These are phyloP conservation scores for Verticillium dahliae DNA, from an alignment of 2,329 filamentous ascomycete genomes.

Conservation along the genomic window DNA sequence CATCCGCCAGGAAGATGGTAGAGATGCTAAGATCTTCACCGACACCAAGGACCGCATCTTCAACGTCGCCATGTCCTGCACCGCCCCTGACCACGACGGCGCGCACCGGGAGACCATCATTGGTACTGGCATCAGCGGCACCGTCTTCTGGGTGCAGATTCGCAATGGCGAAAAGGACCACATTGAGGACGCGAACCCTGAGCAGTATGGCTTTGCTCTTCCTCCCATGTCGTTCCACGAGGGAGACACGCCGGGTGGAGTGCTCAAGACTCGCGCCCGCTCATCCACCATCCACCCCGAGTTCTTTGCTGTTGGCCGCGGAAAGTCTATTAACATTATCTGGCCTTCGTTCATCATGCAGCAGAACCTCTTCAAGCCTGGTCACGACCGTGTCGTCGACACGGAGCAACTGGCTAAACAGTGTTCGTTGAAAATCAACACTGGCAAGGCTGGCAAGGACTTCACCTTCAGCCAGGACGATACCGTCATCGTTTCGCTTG, in stretches of 20 bases:
- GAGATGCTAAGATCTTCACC: conserved; percentile 86
- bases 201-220: conserved; percentile 81
- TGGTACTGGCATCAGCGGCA: conserved; percentile 87
- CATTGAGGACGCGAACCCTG: conserved; percentile 70
- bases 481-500: conserved; percentile 85
- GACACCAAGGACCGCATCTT: conserved; percentile 91
- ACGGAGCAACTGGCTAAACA: conserved; percentile 83
- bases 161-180: conserved; percentile 71
- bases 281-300: conserved; percentile 84
- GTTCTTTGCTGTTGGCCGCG: conserved; percentile 90
- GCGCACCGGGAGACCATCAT: conserved; percentile 74
- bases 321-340: conserved; percentile 92
- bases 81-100: conserved; percentile 46
- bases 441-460: conserved; percentile 96
- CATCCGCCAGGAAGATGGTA: conserved; percentile 89
- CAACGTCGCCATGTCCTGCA: conserved; percentile 78
- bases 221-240: conserved; percentile 81
- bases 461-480: conserved; percentile 98
- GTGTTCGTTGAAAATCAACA: conserved; percentile 87
- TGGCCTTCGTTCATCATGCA: conserved; percentile 59
- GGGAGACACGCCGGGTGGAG: conserved; percentile 83
- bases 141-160: conserved; percentile 91
- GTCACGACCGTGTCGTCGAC: conserved; percentile 66
- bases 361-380: conserved; percentile 56
- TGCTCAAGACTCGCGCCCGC: conserved; percentile 91